Percentiles rank a stretch among this genome's conserved stretches.
These are phyloP conservation scores for Paramarasmius palmivorus DNA, from an alignment of 1,284 basidiomycete species.

Conservation along the genomic window DNA sequence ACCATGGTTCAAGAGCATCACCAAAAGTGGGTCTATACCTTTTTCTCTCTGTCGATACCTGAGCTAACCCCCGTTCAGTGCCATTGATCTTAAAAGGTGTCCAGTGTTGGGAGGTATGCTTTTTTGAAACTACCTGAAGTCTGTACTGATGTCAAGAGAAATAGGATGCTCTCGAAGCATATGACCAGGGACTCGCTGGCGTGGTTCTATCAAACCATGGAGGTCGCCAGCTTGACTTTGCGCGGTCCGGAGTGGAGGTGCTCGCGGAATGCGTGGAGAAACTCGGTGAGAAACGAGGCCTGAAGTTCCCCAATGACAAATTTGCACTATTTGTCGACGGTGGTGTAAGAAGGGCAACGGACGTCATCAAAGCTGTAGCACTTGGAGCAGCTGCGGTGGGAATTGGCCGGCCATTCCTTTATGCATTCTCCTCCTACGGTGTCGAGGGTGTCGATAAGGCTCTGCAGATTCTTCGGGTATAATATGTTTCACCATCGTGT, in stretches of 20 bases:
- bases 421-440: conserved; percentile 90
- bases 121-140: conserved; percentile 1
- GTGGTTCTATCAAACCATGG: conserved; percentile 93
- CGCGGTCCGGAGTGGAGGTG: conserved; percentile 88
- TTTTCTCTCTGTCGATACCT: not conserved
- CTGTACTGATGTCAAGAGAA: not conserved
- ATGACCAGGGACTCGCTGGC: conserved; percentile 80
- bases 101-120: conserved; percentile 81
- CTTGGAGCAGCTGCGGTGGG: conserved; percentile 90
- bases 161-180: conserved; percentile 85
- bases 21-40: conserved; percentile 58
- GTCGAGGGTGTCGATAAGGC: conserved; percentile 79
- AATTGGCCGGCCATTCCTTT: conserved; percentile 83
- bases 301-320: conserved; percentile 64
- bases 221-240: conserved; percentile 90
- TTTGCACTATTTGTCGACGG: conserved; percentile 94
- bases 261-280: conserved; percentile 85
- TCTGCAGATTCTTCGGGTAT: conserved; percentile 75
- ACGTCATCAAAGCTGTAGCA: conserved; percentile 91
- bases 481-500: conserved; percentile 19
- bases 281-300: conserved; percentile 66
- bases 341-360: conserved; percentile 87
- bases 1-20: conserved; percentile 86
- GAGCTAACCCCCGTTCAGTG: too few species aligned
- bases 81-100: conserved; percentile 93